Conservation (phyloP, 768 basidiomycete species). For the Sporobolomyces pararoseus region DNA sequence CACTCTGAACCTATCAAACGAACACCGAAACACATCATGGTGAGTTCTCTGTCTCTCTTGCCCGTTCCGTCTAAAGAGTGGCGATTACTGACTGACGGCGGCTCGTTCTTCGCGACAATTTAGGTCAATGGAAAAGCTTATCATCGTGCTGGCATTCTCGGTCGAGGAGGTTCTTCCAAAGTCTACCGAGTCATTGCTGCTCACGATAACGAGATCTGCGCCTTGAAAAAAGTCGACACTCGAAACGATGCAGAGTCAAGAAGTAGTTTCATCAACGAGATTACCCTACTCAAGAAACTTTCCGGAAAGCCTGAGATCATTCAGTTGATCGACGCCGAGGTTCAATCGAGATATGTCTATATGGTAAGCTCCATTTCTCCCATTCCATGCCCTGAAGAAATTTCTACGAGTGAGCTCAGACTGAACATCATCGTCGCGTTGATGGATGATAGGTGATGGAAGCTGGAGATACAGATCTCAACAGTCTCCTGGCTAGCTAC, state of each 20-base stretch:
- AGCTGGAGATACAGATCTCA: constrained; percentile 89
- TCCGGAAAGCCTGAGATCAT: constrained; percentile 90
- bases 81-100: background rate
- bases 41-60: background rate
- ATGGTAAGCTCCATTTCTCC: constrained; percentile 51
- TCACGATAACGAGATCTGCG: constrained; percentile 69
- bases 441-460: constrained; percentile 69
- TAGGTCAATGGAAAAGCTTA: constrained; percentile 45
- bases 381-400: too few relatives aligned
- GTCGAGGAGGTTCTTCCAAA: constrained; percentile 90
- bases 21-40: constrained; percentile 21
- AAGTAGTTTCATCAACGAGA: constrained; percentile 93
- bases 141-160: constrained; percentile 55
- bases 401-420: background rate
- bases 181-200: constrained; percentile 81
- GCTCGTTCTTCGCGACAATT: background rate
- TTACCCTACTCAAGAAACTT: constrained; percentile 85
- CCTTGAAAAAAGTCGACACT: constrained; percentile 88
- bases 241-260: constrained; percentile 78
- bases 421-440: background rate
- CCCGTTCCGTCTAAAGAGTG: too few relatives aligned
- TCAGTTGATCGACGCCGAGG: constrained; percentile 81
- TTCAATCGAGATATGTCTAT: constrained; percentile 70
- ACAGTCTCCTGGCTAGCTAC: constrained; percentile 67
- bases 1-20: constrained; percentile 17